Conservation (phyloP, 768 basidiomycete genomes). For the Auricularia cornea region DNA sequence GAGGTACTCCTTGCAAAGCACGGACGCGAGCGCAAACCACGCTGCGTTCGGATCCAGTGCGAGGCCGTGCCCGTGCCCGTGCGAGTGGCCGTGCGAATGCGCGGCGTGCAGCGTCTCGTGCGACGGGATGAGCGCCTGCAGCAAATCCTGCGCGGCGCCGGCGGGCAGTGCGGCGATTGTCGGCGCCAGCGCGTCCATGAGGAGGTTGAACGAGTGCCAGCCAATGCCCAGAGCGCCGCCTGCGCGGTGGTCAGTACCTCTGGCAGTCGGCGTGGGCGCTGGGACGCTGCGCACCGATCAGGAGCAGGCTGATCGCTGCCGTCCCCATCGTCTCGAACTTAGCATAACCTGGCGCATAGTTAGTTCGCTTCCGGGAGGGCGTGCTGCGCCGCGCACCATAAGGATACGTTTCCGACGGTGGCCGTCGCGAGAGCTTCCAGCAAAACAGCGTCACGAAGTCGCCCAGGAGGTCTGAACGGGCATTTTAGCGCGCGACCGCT, state of each 20-base stretch:
- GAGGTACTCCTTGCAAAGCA: conserved; percentile 85
- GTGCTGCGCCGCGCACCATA: conserved; percentile 30
- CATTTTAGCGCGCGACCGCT: neutral
- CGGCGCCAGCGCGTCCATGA: conserved; percentile 62
- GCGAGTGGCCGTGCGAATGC: conserved; percentile 37
- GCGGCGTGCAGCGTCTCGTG: conserved; percentile 27
- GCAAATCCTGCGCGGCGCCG: conserved; percentile 54
- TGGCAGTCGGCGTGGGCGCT: neutral
- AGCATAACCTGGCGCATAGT: conserved; percentile 47
- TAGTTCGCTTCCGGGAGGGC: neutral
- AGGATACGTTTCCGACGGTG: conserved; percentile 74
- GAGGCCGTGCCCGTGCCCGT: conserved; percentile 39
- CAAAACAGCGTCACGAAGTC: conserved; percentile 88
- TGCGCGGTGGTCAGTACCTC: neutral
- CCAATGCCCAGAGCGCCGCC: conserved; percentile 33
- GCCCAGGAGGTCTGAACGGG: conserved; percentile 64
- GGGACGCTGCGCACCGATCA: conserved; percentile 41
- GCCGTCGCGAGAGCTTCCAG: conserved; percentile 75
- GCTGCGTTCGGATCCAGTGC: conserved; percentile 87
- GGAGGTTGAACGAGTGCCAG: conserved; percentile 81
- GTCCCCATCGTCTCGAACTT: conserved; percentile 96
- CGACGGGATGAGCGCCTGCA: conserved; percentile 29
- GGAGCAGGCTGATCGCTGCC: conserved; percentile 76
- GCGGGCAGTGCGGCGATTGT: conserved; percentile 57
- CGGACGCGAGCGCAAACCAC: conserved; percentile 84